phyloP scores from a whole-genome alignment of 1,284 basidiomycete genomes.

The Leccinum subrobustum region DNA sequence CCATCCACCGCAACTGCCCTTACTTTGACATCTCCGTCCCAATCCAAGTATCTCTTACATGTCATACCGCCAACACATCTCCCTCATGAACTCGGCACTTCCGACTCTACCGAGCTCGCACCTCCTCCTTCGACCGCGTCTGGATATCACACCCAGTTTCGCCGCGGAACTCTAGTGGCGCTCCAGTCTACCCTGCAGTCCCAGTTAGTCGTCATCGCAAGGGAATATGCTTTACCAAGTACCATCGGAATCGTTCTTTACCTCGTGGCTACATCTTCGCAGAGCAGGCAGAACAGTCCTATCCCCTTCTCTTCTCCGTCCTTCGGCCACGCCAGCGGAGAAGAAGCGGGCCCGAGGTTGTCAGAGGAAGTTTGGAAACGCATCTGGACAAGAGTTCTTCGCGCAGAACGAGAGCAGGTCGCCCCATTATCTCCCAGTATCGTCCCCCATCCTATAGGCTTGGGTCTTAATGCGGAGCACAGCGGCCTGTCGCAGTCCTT shows the following conservation, averaged over 20 bases:
- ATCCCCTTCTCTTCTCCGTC: constrained; percentile 12
- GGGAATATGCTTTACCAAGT: constrained; percentile 83
- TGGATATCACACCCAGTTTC: constrained; percentile 75
- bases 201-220: constrained; percentile 78
- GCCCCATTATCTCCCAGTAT: constrained; percentile 39
- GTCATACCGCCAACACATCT: constrained; percentile 71
- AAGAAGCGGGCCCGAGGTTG: constrained; percentile 70
- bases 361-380: constrained; percentile 84
- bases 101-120: constrained; percentile 45
- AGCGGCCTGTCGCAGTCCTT: constrained; percentile 38
- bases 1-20: constrained; percentile 47
- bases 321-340: constrained; percentile 34
- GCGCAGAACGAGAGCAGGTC: constrained; percentile 60
- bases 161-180: constrained; percentile 73
- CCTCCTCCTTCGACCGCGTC: constrained; percentile 56
- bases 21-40: constrained; percentile 29
- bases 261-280: constrained; percentile 52
- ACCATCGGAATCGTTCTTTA: constrained; percentile 76
- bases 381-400: constrained; percentile 72
- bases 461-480: constrained; percentile 41
- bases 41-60: constrained; percentile 71
- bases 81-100: constrained; percentile 52
- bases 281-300: constrained; percentile 15
- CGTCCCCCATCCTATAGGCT: constrained; percentile 42
- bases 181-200: constrained; percentile 69